These are phyloP conservation scores for Triticum urartu DNA, from an alignment of 176 grass and related monocot species.

Conservation along the genomic window DNA sequence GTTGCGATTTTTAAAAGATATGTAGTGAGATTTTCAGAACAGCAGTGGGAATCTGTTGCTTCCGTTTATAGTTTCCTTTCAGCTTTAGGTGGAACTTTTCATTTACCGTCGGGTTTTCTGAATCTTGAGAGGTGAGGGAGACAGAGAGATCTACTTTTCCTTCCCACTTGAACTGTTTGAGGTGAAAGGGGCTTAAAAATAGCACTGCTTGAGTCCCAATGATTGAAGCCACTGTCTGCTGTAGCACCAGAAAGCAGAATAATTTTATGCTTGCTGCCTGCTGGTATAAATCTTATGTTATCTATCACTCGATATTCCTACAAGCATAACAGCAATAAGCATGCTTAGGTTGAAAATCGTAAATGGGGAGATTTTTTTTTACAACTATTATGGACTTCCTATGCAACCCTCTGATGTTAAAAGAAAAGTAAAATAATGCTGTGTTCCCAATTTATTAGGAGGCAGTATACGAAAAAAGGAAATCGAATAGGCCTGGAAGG, in stretches of 20 bases:
- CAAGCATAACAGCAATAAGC: neutral
- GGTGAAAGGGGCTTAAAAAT: constrained; percentile 20
- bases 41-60: constrained; percentile 7
- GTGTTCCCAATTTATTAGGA: neutral
- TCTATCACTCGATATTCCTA: neutral
- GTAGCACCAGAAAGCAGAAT: constrained; percentile 21
- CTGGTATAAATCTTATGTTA: neutral
- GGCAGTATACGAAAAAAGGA: neutral
- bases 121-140: neutral
- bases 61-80: constrained; percentile 24
- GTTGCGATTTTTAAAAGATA: constrained; percentile 10
- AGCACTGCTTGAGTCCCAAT: neutral
- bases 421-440: neutral
- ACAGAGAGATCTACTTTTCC: constrained; percentile 2
- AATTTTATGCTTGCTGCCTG: neutral
- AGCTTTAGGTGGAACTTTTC: neutral
- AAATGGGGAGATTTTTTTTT: neutral
- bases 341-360: neutral
- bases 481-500: neutral
- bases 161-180: constrained; percentile 2
- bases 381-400: neutral
- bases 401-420: neutral
- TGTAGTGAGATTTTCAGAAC: neutral
- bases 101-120: neutral
- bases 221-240: neutral